phyloP scores from a whole-genome alignment of 164 flowering plant species.

The Dillenia turbinata region DNA sequence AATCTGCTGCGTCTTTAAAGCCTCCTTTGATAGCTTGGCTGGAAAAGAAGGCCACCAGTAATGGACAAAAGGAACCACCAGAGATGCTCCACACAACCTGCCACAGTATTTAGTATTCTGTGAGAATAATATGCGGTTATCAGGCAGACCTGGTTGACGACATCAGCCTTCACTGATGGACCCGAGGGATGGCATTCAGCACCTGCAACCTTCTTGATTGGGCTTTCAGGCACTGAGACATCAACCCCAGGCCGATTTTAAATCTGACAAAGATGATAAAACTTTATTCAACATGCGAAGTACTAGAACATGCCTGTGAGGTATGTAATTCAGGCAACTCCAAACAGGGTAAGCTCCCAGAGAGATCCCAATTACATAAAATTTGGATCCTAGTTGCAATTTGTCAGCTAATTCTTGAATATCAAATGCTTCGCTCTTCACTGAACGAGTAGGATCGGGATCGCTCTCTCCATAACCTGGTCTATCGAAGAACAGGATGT shows the following conservation, averaged over 20 bases:
- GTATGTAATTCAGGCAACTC: slow-evolving; percentile 4
- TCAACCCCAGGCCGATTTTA: too few species aligned
- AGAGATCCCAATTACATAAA: slow-evolving; percentile 10
- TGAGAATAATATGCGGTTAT: too few species aligned
- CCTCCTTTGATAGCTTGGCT: slow-evolving; percentile 27
- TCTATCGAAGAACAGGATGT: slow-evolving; percentile 3
- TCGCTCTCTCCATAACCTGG: slow-evolving; percentile 4
- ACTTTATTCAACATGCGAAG: too few species aligned
- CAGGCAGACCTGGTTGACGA: too few species aligned
- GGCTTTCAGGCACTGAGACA: too few species aligned
- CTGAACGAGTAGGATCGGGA: slow-evolving; percentile 9
- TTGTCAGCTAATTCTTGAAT: slow-evolving; percentile 10
- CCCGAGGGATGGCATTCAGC: too few species aligned
- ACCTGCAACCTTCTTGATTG: too few species aligned
- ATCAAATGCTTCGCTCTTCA: slow-evolving; percentile 10
- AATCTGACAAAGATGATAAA: too few species aligned
- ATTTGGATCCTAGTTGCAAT: slow-evolving; percentile 9
- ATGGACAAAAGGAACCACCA: slow-evolving; percentile 44
- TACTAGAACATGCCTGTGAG: background rate
- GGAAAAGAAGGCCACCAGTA: slow-evolving; percentile 62
- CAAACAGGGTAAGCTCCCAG: slow-evolving; percentile 6
- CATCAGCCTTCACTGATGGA: too few species aligned
- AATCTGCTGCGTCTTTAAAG: slow-evolving; percentile 20
- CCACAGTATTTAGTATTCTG: too few species aligned
- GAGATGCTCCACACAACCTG: slow-evolving; percentile 53